These are phyloP conservation scores for Salinomyces thailandicus DNA, from an alignment of 2,329 filamentous ascomycete genomes.

Conservation along the genomic window DNA sequence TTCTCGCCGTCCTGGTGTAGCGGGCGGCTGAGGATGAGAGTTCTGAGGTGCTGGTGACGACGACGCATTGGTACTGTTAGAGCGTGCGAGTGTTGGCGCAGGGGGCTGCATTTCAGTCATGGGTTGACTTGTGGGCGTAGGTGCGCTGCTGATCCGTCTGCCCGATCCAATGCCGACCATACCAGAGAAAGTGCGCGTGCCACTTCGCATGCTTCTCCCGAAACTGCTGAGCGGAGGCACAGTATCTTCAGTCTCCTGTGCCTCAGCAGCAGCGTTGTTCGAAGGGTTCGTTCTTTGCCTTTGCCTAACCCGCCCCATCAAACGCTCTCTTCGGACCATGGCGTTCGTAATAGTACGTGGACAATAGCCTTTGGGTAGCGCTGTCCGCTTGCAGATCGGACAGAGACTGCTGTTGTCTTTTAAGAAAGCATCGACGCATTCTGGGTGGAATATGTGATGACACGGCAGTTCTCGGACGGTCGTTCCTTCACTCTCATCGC, in stretches of 20 bases:
- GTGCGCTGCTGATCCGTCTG: conserved; percentile 1
- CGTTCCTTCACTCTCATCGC: conserved; percentile 26
- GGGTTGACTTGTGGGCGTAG: background rate
- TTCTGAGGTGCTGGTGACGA: background rate
- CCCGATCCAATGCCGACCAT: background rate
- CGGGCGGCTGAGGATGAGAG: conserved; percentile 6
- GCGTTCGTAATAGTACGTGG: conserved; percentile 60
- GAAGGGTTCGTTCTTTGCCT: too few species aligned
- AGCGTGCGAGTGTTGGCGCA: background rate
- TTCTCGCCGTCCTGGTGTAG: conserved; percentile 28
- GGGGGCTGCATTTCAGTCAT: background rate
- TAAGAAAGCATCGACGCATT: conserved; percentile 82
- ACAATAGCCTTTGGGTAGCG: conserved; percentile 56
- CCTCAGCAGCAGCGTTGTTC: too few species aligned
- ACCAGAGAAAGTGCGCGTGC: conserved; percentile 2
- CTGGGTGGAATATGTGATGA: conserved; percentile 84
- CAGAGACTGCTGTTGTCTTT: conserved; percentile 72
- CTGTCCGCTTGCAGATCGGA: conserved; percentile 78
- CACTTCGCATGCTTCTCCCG: too few species aligned
- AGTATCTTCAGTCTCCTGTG: too few species aligned
- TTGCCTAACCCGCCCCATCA: too few species aligned
- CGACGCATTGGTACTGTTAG: background rate
- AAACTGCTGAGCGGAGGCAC: background rate
- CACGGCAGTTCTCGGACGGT: conserved; percentile 79
- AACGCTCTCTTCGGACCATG: conserved; percentile 74